Conservation (phyloP, 805 yeast genomes). For the Lipomyces spencermartinsiae region DNA sequence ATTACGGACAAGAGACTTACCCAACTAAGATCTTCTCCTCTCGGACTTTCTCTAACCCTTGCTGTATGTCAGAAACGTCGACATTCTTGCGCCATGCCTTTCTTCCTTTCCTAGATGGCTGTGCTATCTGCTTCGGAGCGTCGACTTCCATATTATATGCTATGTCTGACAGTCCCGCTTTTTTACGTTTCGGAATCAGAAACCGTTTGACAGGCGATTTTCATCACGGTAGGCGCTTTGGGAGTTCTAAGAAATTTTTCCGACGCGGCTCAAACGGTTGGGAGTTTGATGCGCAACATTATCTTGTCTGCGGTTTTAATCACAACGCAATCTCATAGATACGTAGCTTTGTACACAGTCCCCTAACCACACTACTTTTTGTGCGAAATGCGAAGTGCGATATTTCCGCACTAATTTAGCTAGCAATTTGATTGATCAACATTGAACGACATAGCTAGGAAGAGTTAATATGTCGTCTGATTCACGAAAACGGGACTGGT, state of each 20-base stretch:
- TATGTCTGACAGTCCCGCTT: not conserved
- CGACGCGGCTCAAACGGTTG: not conserved
- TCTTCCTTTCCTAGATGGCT: conserved; percentile 89
- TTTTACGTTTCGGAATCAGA: no score
- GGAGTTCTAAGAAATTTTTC: no score
- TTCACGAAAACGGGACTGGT: conserved; percentile 31
- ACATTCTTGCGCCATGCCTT: conserved; percentile 92
- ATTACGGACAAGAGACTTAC: conserved; percentile 46
- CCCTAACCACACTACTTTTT: not conserved
- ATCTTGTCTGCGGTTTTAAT: no score
- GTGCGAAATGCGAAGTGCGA: no score
- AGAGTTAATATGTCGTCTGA: conserved; percentile 11
- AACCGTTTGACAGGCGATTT: not conserved
- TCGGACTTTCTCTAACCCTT: conserved; percentile 68
- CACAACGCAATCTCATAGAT: no score
- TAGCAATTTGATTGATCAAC: not conserved
- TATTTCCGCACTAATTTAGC: not conserved
- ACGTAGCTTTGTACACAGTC: no score
- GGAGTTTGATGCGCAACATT: not conserved
- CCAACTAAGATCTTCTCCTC: conserved; percentile 58
- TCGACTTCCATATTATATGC: conserved; percentile 3
- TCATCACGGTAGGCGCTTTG: no score
- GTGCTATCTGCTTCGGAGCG: conserved; percentile 45
- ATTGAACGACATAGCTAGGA: not conserved
- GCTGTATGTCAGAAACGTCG: conserved; percentile 79